phyloP scores from a whole-genome alignment of 768 basidiomycete genomes.

The Termitomyces sp. region DNA sequence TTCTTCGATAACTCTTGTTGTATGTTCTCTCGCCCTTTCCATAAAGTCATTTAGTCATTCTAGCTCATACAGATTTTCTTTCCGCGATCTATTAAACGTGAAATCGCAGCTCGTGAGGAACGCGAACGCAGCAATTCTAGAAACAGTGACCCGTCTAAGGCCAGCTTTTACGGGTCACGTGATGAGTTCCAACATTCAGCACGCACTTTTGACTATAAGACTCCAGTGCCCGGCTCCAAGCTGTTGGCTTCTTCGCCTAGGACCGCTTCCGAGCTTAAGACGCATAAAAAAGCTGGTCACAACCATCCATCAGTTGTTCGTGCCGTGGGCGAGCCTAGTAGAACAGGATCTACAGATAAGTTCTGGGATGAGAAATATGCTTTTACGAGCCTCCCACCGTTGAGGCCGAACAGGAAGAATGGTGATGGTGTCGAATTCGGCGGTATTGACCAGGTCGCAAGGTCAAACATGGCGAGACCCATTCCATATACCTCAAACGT shows the following conservation, averaged over 20 bases:
- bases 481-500: slow-evolving; percentile 28
- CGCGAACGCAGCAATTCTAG: slow-evolving; percentile 29
- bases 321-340: neutral
- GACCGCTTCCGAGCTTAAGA: slow-evolving; percentile 17
- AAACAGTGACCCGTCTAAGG: slow-evolving; percentile 17
- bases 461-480: slow-evolving; percentile 40
- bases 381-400: slow-evolving; percentile 22
- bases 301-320: neutral
- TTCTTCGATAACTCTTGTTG: slow-evolving; percentile 71
- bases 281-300: slow-evolving; percentile 15
- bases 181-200: slow-evolving; percentile 13
- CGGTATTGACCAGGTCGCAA: slow-evolving; percentile 30
- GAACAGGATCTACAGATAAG: slow-evolving; percentile 18
- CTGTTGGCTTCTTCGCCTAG: slow-evolving; percentile 31
- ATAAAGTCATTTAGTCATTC: neutral
- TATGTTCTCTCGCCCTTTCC: slow-evolving; percentile 24
- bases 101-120: slow-evolving; percentile 51
- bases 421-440: slow-evolving; percentile 33
- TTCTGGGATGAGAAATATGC: slow-evolving; percentile 26
- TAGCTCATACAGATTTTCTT: slow-evolving; percentile 63
- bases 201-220: slow-evolving; percentile 8
- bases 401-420: slow-evolving; percentile 39
- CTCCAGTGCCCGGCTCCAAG: slow-evolving; percentile 8
- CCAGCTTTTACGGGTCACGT: slow-evolving; percentile 19
- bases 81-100: slow-evolving; percentile 68